phyloP scores from a whole-genome alignment of 192 early-diverging fungal species.

The Allomyces arbusculus region DNA sequence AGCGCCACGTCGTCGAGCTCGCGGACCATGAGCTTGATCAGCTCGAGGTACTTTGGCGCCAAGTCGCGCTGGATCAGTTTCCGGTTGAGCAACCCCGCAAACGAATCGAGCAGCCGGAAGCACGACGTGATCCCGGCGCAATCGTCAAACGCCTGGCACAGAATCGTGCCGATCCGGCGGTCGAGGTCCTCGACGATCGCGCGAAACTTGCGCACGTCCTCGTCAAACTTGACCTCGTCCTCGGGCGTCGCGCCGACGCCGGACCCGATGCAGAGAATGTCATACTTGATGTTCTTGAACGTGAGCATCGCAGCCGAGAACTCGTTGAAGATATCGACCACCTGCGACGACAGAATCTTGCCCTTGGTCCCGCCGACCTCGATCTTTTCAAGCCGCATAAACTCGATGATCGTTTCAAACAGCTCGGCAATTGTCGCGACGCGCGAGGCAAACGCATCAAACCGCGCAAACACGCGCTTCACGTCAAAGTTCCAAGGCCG shows the following conservation, averaged over 20 bases:
- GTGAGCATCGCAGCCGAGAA: conserved; percentile 22
- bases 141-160: conserved; percentile 41
- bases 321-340: conserved; percentile 37
- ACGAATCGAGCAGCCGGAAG: conserved; percentile 39
- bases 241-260: neutral
- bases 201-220: conserved; percentile 29
- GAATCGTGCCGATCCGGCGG: conserved; percentile 34
- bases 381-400: conserved; percentile 45
- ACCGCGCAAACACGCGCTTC: conserved; percentile 29
- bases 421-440: conserved; percentile 30
- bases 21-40: conserved; percentile 27
- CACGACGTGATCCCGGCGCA: conserved; percentile 31
- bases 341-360: conserved; percentile 40
- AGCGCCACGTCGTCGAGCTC: conserved; percentile 32
- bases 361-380: conserved; percentile 53
- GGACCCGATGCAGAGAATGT: conserved; percentile 22
- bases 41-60: conserved; percentile 35
- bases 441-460: conserved; percentile 30
- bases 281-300: conserved; percentile 37
- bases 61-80: conserved; percentile 33
- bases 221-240: conserved; percentile 22
- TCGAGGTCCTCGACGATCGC: conserved; percentile 36
- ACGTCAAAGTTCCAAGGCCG: conserved; percentile 41
- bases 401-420: conserved; percentile 50
- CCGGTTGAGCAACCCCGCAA: conserved; percentile 31